Evolutionary conservation across 2,329 filamentous ascomycete species (phyloP).

Genomic region (Parafenestella ontariensis): DNA sequence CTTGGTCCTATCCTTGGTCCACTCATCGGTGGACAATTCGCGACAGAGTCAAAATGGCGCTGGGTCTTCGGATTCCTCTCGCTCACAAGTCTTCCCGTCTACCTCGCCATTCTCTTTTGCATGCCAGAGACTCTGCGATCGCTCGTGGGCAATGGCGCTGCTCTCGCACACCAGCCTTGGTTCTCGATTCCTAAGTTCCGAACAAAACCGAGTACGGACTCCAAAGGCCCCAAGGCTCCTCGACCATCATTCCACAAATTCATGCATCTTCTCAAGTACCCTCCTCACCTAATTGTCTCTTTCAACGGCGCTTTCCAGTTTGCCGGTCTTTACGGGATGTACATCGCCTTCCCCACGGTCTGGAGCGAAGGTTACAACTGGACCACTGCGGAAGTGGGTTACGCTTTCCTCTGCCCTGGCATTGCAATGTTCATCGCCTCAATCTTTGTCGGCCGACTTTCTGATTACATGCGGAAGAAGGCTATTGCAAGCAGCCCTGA

Average conservation of each 20-base stretch:
- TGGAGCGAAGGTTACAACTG: slow-evolving; percentile 43
- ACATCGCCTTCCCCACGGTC: slow-evolving; percentile 33
- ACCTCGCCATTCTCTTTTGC: slow-evolving; percentile 44
- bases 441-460: slow-evolving; percentile 48
- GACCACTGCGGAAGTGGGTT: slow-evolving; percentile 45
- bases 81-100: slow-evolving; percentile 33
- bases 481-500: slow-evolving; percentile 29
- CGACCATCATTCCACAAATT: slow-evolving; percentile 32
- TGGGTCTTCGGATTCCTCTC: slow-evolving; percentile 55
- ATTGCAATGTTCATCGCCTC: slow-evolving; percentile 47
- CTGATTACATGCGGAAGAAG: slow-evolving; percentile 47
- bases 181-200: slow-evolving; percentile 34
- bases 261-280: slow-evolving; percentile 34
- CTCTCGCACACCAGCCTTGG: slow-evolving; percentile 35
- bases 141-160: slow-evolving; percentile 53
- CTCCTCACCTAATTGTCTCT: slow-evolving; percentile 39
- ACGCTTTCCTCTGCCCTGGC: slow-evolving; percentile 47
- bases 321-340: slow-evolving; percentile 36
- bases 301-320: slow-evolving; percentile 39
- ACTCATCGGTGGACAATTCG: slow-evolving; percentile 52
- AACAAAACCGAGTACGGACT: slow-evolving; percentile 25
- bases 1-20: slow-evolving; percentile 56
- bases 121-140: slow-evolving; percentile 57
- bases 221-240: slow-evolving; percentile 29
- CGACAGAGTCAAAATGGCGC: slow-evolving; percentile 48